Base-by-base conservation (phyloP, 495 filamentous ascomycete genomes). In the Aspergillus affinis region DNA sequence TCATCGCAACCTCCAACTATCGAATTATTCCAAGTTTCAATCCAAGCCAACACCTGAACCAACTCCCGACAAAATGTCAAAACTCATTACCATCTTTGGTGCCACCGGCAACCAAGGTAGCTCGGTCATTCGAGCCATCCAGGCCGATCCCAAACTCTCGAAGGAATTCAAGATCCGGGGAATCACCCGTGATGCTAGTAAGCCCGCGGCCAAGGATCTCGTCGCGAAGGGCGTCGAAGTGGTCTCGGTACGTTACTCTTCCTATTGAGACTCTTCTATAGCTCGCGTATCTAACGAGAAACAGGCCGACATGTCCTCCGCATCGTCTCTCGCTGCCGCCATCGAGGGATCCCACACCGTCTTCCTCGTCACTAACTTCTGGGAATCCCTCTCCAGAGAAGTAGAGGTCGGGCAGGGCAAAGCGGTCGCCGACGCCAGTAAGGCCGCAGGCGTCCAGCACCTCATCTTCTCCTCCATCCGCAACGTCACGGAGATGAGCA, bases 351-450 rank as follows among this genome's bases (percentile, higher is more conserved):
- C 74, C 48, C 57, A 81, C 78, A 56, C 64, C 1, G 58, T 71
- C 18, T 60, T 71, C 55, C 56, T 68, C 4, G 68, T 73, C 15
- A 73, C 70, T 30, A 71, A 65, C 51, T 69, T 60, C 57, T 67
- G 66, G 63, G 69, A 68, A 45, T 52, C 54, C 10, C 53, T 58
- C 18, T 52, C 48, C 41, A 36, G 55, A 19, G 65, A 66, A 9
- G 27, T 51, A 0, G 86, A 88, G 59, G 59, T 76, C 18, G 56
- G 69, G 51, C 85, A 87, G 59, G 86, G 85, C n/a, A 81, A 79
- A 60, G 81, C 82, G 56, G 78, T 87, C 17, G 80, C 81, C 17
- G 75, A 83, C 41, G 79, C 81, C 5, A 75, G 76, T 18, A 57
- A 53, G 23, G n/a, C 18, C 4, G 48, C 53, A 1, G 36, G 45